Percentiles rank a stretch among this genome's conserved stretches.
Evolutionary conservation across 176 grass and related monocot genomes (phyloP).

Genomic region (Rhynchospora tenuis): DNA sequence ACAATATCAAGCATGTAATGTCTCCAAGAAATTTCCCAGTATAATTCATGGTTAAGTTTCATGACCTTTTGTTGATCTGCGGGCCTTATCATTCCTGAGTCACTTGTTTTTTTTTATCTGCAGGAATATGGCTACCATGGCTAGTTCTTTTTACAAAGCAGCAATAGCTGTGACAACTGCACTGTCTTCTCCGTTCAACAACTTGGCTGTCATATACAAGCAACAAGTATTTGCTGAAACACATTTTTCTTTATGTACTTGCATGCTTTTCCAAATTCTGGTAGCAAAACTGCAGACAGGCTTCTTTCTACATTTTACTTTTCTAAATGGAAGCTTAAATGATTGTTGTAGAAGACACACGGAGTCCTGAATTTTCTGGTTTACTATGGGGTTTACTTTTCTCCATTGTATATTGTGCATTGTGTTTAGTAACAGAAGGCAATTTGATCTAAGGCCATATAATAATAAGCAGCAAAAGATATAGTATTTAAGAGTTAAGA

Average conservation of each 20-base stretch:
- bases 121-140: constrained; percentile 64
- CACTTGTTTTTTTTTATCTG: constrained; percentile 21
- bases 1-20: background rate
- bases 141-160: constrained; percentile 82
- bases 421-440: background rate
- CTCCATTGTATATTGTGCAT: background rate
- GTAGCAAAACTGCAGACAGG: background rate
- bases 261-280: background rate
- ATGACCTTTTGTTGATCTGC: background rate
- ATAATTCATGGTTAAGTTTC: background rate
- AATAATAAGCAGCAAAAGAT: background rate
- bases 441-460: background rate
- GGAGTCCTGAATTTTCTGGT: background rate
- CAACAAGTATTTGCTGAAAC: constrained; percentile 51
- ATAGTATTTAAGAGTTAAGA: background rate
- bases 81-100: background rate
- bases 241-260: constrained; percentile 3
- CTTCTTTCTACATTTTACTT: background rate
- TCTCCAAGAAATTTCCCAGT: background rate
- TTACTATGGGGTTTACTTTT: background rate
- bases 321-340: background rate
- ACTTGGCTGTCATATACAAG: constrained; percentile 90
- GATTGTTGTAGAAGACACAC: background rate
- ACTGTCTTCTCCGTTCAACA: constrained; percentile 80
- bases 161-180: constrained; percentile 75